Percentiles rank a stretch among this genome's conserved stretches.
These are phyloP conservation scores for Amphichorda felina DNA, from an alignment of 2,329 filamentous ascomycete genomes.

Conservation along the genomic window DNA sequence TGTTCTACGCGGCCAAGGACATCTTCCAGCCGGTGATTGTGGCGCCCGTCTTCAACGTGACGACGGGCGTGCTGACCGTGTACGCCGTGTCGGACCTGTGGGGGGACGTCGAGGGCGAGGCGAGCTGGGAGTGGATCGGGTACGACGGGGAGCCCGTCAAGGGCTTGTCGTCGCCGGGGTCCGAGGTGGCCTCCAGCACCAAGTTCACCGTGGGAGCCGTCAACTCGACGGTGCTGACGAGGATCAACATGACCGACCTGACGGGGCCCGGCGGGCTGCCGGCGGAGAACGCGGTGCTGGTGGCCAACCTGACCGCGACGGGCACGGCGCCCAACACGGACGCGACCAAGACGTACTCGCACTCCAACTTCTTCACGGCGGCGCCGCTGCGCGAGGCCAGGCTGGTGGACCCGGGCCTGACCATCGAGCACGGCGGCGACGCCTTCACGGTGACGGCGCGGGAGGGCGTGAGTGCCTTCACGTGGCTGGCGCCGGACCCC, in stretches of 20 bases:
- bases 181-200: too few relatives aligned
- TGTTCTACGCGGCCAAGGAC: constrained; percentile 46
- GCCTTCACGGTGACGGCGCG: not conserved
- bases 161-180: too few relatives aligned
- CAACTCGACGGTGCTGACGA: too few relatives aligned
- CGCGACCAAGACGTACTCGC: not conserved
- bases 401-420: not conserved
- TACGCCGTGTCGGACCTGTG: constrained; percentile 13
- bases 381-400: not conserved
- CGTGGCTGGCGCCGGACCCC: not conserved
- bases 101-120: constrained; percentile 1
- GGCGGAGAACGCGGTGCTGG: not conserved
- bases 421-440: not conserved
- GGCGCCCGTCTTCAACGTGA: constrained; percentile 41
- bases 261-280: not conserved
- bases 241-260: too few relatives aligned
- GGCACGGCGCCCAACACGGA: too few relatives aligned
- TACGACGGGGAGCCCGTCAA: constrained; percentile 3
- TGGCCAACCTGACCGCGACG: not conserved
- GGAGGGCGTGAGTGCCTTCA: not conserved
- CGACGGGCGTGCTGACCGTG: constrained; percentile 34
- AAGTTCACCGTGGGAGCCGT: too few relatives aligned
- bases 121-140: constrained; percentile 3
- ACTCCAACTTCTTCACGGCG: not conserved
- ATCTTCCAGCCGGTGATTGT: constrained; percentile 47